These are phyloP conservation scores for Puccinia coronata DNA, from an alignment of 1,284 basidiomycete species.

Conservation along the genomic window DNA sequence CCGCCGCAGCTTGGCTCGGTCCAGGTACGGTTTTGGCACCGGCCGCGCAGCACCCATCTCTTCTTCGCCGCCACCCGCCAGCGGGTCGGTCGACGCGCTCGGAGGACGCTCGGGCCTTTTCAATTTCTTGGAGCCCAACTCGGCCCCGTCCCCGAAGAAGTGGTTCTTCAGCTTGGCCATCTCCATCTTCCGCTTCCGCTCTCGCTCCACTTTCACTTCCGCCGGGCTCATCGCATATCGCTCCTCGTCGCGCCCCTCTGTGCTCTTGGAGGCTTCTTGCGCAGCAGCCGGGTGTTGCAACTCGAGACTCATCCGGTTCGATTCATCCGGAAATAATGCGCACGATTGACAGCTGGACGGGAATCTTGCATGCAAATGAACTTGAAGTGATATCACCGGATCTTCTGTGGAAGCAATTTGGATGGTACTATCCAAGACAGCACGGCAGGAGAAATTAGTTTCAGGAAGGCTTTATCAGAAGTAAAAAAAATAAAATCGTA, in stretches of 20 bases:
- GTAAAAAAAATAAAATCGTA: not conserved
- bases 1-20: constrained; percentile 31
- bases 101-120: not conserved
- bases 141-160: constrained; percentile 17
- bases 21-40: constrained; percentile 6
- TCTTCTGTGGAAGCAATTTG: constrained; percentile 18
- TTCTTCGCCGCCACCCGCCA: not conserved
- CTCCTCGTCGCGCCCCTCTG: not conserved
- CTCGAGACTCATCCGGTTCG: constrained; percentile 25
- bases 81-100: too few species aligned
- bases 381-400: constrained; percentile 16
- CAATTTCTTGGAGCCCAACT: not conserved
- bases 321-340: constrained; percentile 36
- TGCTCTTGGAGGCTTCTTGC: not conserved
- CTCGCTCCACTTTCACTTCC: constrained; percentile 31
- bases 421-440: not conserved
- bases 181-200: constrained; percentile 40
- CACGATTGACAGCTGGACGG: constrained; percentile 26
- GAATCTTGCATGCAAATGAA: constrained; percentile 26
- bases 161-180: constrained; percentile 34
- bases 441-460: not conserved
- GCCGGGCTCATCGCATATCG: constrained; percentile 38
- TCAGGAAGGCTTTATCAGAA: too few species aligned
- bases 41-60: not conserved
- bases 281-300: not conserved